Evolutionary conservation across 1,284 basidiomycete genomes (phyloP).

Genomic region (Farysia itapuensis): DNA sequence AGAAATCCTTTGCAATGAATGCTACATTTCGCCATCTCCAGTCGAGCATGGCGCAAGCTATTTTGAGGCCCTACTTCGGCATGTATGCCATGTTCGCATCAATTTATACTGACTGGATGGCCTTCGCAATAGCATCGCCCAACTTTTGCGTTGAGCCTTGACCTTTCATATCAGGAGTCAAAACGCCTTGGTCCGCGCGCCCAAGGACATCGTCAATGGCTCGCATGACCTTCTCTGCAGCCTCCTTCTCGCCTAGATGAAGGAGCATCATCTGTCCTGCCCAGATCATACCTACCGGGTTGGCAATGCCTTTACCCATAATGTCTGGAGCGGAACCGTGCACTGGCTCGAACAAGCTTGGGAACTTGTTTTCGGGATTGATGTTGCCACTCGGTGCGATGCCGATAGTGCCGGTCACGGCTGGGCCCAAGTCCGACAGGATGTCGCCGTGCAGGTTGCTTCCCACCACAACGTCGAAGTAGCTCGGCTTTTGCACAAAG

Average conservation of each 20-base stretch:
- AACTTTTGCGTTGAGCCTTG: constrained; percentile 18
- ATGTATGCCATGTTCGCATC: no score
- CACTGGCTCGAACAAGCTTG: constrained; percentile 64
- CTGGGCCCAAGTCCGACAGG: constrained; percentile 66
- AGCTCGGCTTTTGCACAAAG: constrained; percentile 65
- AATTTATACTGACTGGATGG: constrained; percentile 7
- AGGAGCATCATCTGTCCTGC: constrained; percentile 67
- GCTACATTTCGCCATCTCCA: no score
- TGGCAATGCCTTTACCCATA: constrained; percentile 48
- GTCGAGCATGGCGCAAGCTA: no score
- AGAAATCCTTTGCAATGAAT: no score
- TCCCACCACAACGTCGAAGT: constrained; percentile 66
- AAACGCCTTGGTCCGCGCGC: constrained; percentile 1
- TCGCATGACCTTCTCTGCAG: constrained; percentile 64
- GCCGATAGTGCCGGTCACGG: constrained; percentile 67
- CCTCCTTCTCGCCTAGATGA: constrained; percentile 65
- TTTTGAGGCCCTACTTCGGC: no score
- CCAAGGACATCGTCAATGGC: constrained; percentile 64
- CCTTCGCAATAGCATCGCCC: constrained; percentile 31
- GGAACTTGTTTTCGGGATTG: constrained; percentile 64
- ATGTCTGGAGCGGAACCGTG: constrained; percentile 28
- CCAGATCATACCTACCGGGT: constrained; percentile 65
- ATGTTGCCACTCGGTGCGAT: constrained; percentile 67
- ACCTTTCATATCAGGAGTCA: constrained; percentile 40
- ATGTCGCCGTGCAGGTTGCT: constrained; percentile 68